A percentile compares a stretch with the other conserved stretches of the same genome.
phyloP scores from a whole-genome alignment of 2,329 filamentous ascomycete species.

The Fusarium anthophilum region DNA sequence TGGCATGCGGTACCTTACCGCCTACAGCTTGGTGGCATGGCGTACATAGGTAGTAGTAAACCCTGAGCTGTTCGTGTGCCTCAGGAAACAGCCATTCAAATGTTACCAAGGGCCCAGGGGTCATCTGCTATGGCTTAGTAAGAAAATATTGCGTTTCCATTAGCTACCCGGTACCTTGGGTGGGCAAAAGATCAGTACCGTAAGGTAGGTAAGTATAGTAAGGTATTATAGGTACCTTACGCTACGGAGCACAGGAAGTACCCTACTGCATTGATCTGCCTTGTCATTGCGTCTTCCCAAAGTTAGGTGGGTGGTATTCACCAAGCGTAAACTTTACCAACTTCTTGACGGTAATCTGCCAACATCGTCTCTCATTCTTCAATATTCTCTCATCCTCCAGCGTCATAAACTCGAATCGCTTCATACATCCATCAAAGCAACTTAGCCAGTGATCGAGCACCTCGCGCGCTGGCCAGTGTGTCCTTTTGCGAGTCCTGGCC shows the following conservation, averaged over 20 bases:
- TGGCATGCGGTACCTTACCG: constrained; percentile 30
- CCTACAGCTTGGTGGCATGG: constrained; percentile 30
- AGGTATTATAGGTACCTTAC: neutral
- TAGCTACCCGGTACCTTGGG: neutral
- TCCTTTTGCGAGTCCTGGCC: constrained; percentile 6
- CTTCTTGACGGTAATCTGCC: constrained; percentile 13
- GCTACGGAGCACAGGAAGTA: constrained; percentile 2
- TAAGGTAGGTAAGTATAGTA: too few relatives aligned
- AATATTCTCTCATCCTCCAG: neutral
- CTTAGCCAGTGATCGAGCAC: constrained; percentile 22
- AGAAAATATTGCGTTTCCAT: constrained; percentile 1
- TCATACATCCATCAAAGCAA: neutral
- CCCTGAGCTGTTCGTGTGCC: constrained; percentile 31
- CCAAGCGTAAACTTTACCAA: constrained; percentile 6
- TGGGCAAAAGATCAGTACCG: neutral
- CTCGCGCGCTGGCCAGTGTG: constrained; percentile 15
- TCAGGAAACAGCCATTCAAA: constrained; percentile 33
- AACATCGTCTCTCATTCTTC: constrained; percentile 13
- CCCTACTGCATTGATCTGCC: constrained; percentile 39
- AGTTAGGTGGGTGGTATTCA: constrained; percentile 27
- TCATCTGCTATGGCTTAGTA: constrained; percentile 13
- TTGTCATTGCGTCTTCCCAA: constrained; percentile 29
- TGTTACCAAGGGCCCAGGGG: constrained; percentile 5
- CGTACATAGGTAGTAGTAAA: constrained; percentile 14
- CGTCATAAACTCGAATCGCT: neutral